Evolutionary conservation across 2,329 filamentous ascomycete species (phyloP), one percentile per base, ranked within the genome.

Genomic region (Chaetothyriales sp.): DNA sequence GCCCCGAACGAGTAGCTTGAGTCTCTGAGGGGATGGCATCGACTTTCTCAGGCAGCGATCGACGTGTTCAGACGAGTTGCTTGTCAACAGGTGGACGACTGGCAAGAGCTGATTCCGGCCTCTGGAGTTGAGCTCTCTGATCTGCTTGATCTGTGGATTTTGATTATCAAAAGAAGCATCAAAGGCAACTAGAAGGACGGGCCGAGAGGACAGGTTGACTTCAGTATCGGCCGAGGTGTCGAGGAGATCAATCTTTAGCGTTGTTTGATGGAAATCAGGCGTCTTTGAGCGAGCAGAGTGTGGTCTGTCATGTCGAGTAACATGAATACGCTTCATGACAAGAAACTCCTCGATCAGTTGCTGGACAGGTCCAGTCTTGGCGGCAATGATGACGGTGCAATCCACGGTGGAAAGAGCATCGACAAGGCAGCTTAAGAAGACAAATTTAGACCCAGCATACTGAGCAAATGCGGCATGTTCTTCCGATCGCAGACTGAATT

Each of bases 41-140:
- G 49, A 51, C 22, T 53, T 54, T 3, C 70, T 67, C 26, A 71
- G 62, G 53, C 69, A 73, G 43, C 64, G 63, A 49, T 68, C 64
- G 39, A 72, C 66, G 55, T 73, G 70, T 51, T 73, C 70, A 42
- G 65, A 66, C 1, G 68, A 67, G 53, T 72, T 73, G n/a, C 68
- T 62, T 18, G 72, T 61, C 26, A 72, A 55, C 5, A 73, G 59
- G 50, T 68, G 67, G 44, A 73, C 62, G 43, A 71, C 66, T 2
- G 70, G 70, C 19, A 72, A 58, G 44, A 69, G 59, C 42, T 57
- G 58, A 15, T 44, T 39, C 9, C 43, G 19, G 60, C 64, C 49
- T 63, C 60, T 3, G 58, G 63, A 52, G 63, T 63, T 59, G 59
- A 66, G 18, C 59, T 67, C 22, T 49, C 65, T 63, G 48, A 70